Evolutionary conservation across 768 basidiomycete genomes (phyloP).

Genomic region (Termitomyces sp.): DNA sequence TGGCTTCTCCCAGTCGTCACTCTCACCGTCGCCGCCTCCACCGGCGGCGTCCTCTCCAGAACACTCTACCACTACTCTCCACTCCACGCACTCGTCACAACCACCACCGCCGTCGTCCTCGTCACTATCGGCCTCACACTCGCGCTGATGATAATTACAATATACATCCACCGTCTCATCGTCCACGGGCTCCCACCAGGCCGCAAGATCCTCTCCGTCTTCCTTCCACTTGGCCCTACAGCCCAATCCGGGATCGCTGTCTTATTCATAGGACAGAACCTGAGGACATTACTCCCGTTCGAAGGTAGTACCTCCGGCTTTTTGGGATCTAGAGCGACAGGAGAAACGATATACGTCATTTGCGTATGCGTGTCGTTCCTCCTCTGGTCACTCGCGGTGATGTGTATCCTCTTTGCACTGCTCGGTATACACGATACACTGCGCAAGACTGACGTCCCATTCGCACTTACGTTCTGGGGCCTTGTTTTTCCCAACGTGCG

Average conservation of each 20-base stretch:
- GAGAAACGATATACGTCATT: constrained; percentile 42
- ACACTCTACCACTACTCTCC: constrained; percentile 46
- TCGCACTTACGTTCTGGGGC: constrained; percentile 63
- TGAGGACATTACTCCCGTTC: constrained; percentile 36
- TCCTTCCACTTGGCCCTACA: constrained; percentile 74
- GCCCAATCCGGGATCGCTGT: constrained; percentile 65
- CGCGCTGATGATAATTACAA: constrained; percentile 64
- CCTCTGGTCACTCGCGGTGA: constrained; percentile 61
- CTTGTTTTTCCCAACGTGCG: constrained; percentile 70
- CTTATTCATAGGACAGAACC: constrained; percentile 52
- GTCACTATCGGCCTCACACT: constrained; percentile 56
- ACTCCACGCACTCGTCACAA: constrained; percentile 52
- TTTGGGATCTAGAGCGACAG: constrained; percentile 27
- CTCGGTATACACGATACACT: constrained; percentile 46
- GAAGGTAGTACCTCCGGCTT: constrained; percentile 22
- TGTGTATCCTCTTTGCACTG: constrained; percentile 61
- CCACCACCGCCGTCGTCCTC: constrained; percentile 52
- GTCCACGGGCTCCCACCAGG: constrained; percentile 49
- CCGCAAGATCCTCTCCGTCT: constrained; percentile 51
- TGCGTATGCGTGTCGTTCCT: constrained; percentile 49
- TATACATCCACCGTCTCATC: constrained; percentile 61
- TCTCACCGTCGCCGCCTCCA: constrained; percentile 66
- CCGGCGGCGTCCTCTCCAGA: constrained; percentile 58
- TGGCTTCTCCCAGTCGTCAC: constrained; percentile 82
- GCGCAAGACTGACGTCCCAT: constrained; percentile 42